Base-by-base conservation (phyloP, 306 rosid genomes). In the Lathyrus oleraceus region DNA sequence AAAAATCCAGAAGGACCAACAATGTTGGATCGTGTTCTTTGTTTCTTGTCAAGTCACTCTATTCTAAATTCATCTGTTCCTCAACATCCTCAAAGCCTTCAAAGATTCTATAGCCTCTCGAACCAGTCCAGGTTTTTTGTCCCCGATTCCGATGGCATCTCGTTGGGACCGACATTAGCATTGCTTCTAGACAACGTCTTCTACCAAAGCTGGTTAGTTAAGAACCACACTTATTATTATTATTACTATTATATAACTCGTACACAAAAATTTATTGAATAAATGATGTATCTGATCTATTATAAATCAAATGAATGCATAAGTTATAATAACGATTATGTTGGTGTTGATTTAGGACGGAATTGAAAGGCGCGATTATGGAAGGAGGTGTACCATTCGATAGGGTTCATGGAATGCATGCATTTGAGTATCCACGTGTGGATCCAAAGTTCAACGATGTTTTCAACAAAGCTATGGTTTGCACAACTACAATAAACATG, bases 1-100 rank as follows among this genome's bases (percentile, higher is more conserved):
- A 48, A 32, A 0, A 89, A 89, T 81, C 76, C 85, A 0, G 51
- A 83, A 4, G 85, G 88, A 1, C 79, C 90, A 0, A 6, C 35
- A 5, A 86, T 87, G 90, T 4, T 87, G 9, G 90, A 89, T 3
- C 85, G 93, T 43, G 74, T 89, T 12, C 85, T 87, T 21, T 16
- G 80, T 67, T 77, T 87, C 11, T 61, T 89, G 57, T 78, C 74
- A 0, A 52, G 58, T 56, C 83, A 89, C 75, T 82, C 87, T 15
- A 38, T 90, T 20, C 79, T 89, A 1, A 20, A 10, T 4, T 82
- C 78, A 74, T 58, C 81, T 36, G 39, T 62, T 13, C 47, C 8
- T 15, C 16, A n/a, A 20, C 72, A 71, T 17, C 10, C 47, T 10
- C 21, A 54, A 15, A 74, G 27, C 1, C 3, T 8, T 21, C 62